Percentiles rank a stretch among this genome's conserved stretches.
Evolutionary conservation across 78 protist species (phyloP).

Genomic region (Dictyostelium discoideum): DNA sequence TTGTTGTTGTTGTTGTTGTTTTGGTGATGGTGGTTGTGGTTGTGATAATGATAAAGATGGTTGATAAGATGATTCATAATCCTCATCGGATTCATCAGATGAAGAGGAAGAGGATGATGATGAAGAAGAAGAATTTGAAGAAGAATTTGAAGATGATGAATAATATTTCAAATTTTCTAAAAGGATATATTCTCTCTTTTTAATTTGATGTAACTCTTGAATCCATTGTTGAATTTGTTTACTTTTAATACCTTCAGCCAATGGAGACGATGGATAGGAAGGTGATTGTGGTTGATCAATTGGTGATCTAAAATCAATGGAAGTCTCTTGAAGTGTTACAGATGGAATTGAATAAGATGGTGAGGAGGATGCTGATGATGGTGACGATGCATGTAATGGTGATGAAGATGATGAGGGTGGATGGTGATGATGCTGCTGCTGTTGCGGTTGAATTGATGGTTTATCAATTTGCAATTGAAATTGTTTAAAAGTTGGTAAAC

Average conservation of each 20-base stretch:
- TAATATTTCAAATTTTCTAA: conserved; percentile 38
- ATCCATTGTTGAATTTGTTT: conserved; percentile 60
- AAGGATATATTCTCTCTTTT: conserved; percentile 48
- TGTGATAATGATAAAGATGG: neutral
- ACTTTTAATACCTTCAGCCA: neutral
- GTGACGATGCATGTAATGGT: conserved; percentile 3
- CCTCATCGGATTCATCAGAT: conserved; percentile 17
- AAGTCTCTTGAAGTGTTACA: neutral
- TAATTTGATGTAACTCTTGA: conserved; percentile 43
- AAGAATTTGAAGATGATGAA: neutral
- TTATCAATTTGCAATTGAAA: neutral
- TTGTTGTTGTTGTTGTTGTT: neutral
- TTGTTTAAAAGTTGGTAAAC: conserved; percentile 28
- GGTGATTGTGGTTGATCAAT: conserved; percentile 33
- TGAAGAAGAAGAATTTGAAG: neutral
- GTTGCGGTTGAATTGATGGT: neutral
- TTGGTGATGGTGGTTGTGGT: neutral
- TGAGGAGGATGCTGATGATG: conserved; percentile 28
- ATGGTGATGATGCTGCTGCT: conserved; percentile 10
- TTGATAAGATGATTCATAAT: neutral
- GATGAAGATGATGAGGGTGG: conserved; percentile 6
- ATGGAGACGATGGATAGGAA: conserved; percentile 3
- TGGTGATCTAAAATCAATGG: neutral
- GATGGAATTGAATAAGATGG: conserved; percentile 16
- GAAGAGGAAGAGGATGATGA: neutral